A percentile compares a stretch with the other conserved stretches of the same genome.
Evolutionary conservation across 2,329 filamentous ascomycete genomes (phyloP).

Genomic region (Talaromyces sp.): DNA sequence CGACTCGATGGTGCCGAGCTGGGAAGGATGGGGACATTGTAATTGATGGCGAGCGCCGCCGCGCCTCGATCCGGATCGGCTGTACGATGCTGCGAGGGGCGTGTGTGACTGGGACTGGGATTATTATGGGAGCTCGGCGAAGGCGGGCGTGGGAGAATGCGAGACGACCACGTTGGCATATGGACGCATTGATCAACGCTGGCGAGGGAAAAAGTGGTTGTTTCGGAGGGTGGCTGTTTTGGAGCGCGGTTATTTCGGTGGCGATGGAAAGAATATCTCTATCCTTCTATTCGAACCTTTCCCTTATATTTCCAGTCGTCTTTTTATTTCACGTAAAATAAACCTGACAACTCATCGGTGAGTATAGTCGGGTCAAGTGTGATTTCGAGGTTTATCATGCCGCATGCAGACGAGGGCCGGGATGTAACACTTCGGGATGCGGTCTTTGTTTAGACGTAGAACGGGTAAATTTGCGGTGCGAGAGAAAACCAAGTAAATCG

Average conservation of each 20-base stretch:
- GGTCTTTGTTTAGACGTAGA: neutral
- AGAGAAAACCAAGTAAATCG: neutral
- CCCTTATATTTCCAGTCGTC: neutral
- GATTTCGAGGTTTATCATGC: neutral
- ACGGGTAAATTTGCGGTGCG: neutral
- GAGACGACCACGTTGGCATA: constrained; percentile 33
- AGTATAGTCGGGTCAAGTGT: neutral
- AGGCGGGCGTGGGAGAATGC: constrained; percentile 24
- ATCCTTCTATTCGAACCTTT: neutral
- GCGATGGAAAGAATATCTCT: neutral
- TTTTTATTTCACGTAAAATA: neutral
- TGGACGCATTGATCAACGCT: constrained; percentile 15
- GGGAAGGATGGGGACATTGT: constrained; percentile 10
- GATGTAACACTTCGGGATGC: neutral
- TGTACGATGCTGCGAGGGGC: constrained; percentile 5
- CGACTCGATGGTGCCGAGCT: constrained; percentile 12
- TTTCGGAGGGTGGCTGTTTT: neutral
- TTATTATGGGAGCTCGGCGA: constrained; percentile 17
- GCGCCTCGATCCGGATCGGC: constrained; percentile 14
- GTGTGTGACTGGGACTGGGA: constrained; percentile 5
- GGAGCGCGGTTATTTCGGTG: neutral
- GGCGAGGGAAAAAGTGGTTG: neutral
- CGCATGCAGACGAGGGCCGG: neutral
- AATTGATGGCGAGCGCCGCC: constrained; percentile 18
- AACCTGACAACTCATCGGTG: neutral